phyloP scores from a whole-genome alignment of 345 rosid genomes.

The Cardamine chenopodiifolia region DNA sequence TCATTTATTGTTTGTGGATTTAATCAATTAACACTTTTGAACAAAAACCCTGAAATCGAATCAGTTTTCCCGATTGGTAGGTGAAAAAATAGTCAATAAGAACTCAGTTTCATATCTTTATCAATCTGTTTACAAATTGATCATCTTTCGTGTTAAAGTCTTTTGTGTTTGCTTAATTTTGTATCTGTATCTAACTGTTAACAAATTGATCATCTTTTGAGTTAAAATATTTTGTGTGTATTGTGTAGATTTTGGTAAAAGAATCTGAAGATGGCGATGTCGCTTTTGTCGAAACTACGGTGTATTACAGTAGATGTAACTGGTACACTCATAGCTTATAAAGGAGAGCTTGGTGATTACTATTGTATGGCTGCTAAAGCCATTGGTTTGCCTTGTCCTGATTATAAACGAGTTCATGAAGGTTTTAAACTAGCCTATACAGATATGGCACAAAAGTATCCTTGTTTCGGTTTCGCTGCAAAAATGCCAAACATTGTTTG shows the following conservation, averaged over 20 bases:
- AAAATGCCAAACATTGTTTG: slow-evolving; percentile 88
- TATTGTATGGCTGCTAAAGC: slow-evolving; percentile 99
- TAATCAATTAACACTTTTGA: not conserved
- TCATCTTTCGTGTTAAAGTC: not conserved
- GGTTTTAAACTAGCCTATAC: slow-evolving; percentile 90
- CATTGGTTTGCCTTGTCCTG: slow-evolving; percentile 89
- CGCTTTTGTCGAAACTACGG: slow-evolving; percentile 66
- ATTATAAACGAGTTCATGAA: slow-evolving; percentile 84
- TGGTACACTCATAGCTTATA: slow-evolving; percentile 94
- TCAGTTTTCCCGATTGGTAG: slow-evolving; percentile 1
- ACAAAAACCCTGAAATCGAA: slow-evolving; percentile 7
- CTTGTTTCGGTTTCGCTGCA: slow-evolving; percentile 84
- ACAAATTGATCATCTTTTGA: slow-evolving; percentile 6
- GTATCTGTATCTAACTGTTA: not conserved
- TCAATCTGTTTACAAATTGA: not conserved
- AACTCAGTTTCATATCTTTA: not conserved
- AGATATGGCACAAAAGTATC: slow-evolving; percentile 84
- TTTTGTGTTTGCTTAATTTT: not conserved
- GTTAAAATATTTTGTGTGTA: slow-evolving; percentile 1
- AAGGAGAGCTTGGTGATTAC: slow-evolving; percentile 98
- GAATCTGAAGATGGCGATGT: slow-evolving; percentile 45
- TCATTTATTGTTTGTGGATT: slow-evolving; percentile 16
- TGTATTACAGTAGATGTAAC: slow-evolving; percentile 96
- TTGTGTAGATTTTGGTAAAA: slow-evolving; percentile 20
- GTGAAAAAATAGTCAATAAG: not conserved